phyloP scores from a whole-genome alignment of 495 filamentous ascomycete species.

The Tuber indicum region DNA sequence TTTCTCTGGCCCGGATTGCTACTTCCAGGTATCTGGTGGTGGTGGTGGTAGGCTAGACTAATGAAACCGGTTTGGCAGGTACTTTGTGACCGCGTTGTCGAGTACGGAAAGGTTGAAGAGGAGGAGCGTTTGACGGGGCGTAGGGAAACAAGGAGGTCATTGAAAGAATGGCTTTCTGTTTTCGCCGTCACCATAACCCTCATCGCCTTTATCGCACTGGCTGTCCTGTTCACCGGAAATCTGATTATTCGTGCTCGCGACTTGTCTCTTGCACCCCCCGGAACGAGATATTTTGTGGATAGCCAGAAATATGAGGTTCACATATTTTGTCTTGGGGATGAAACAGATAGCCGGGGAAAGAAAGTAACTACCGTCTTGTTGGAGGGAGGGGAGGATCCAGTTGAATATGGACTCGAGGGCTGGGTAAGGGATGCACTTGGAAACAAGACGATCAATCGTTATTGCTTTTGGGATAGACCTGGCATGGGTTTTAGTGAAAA shows the following conservation, averaged over 20 bases:
- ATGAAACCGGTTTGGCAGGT: constrained; percentile 15
- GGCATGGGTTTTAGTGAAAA: constrained; percentile 80
- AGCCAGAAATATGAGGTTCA: constrained; percentile 77
- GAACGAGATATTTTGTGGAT: constrained; percentile 70
- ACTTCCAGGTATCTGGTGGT: neutral
- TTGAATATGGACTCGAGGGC: constrained; percentile 67
- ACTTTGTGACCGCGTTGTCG: constrained; percentile 59
- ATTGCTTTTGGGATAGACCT: constrained; percentile 93
- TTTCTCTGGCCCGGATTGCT: neutral
- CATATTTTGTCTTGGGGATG: constrained; percentile 71
- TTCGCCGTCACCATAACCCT: constrained; percentile 65
- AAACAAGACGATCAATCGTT: constrained; percentile 71
- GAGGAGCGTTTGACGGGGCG: constrained; percentile 88
- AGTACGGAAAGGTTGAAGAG: constrained; percentile 85
- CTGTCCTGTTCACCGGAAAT: constrained; percentile 68
- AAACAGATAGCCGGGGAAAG: constrained; percentile 48
- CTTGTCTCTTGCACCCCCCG: constrained; percentile 60
- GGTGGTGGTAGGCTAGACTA: neutral
- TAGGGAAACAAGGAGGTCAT: constrained; percentile 72
- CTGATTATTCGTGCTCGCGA: constrained; percentile 72
- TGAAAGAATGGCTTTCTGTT: constrained; percentile 80
- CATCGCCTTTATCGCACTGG: constrained; percentile 56
- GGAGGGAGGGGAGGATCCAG: constrained; percentile 70
- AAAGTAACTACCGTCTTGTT: constrained; percentile 65
- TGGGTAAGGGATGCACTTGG: constrained; percentile 60